Conservation (phyloP, 2,329 filamentous ascomycete species). For the Daldinia eschscholtzii region DNA sequence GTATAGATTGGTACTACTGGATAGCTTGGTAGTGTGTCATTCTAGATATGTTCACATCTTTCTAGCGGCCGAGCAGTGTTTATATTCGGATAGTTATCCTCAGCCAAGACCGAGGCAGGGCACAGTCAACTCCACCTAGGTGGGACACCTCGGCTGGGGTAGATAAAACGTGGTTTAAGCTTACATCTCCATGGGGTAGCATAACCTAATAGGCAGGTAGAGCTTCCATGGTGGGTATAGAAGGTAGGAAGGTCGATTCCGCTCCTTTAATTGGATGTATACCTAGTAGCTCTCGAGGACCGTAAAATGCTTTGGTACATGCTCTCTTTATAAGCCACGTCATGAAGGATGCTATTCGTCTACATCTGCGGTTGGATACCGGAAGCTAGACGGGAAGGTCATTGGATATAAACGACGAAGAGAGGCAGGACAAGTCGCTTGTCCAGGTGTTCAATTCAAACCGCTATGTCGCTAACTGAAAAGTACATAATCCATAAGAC, state of each 20-base stretch:
- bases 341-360: neutral
- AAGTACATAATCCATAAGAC: neutral
- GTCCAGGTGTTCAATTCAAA: neutral
- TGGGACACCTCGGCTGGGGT: conserved; percentile 1
- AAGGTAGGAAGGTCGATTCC: neutral
- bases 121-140: conserved; percentile 1
- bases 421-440: neutral
- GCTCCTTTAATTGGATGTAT: neutral
- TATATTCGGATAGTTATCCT: conserved; percentile 1
- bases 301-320: neutral
- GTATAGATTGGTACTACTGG: neutral
- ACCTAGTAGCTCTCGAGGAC: no score
- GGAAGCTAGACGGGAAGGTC: neutral
- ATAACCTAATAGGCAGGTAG: neutral
- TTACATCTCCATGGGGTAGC: neutral
- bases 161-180: neutral
- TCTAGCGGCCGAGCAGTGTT: neutral
- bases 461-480: neutral
- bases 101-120: conserved; percentile 6
- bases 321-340: neutral
- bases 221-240: neutral
- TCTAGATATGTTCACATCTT: neutral
- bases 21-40: neutral
- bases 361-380: neutral
- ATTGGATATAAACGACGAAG: neutral